A percentile compares a stretch with the other conserved stretches of the same genome.
These are phyloP conservation scores for Hawksworthiomyces lignivorus DNA, from an alignment of 2,329 filamentous ascomycete genomes.

Conservation along the genomic window DNA sequence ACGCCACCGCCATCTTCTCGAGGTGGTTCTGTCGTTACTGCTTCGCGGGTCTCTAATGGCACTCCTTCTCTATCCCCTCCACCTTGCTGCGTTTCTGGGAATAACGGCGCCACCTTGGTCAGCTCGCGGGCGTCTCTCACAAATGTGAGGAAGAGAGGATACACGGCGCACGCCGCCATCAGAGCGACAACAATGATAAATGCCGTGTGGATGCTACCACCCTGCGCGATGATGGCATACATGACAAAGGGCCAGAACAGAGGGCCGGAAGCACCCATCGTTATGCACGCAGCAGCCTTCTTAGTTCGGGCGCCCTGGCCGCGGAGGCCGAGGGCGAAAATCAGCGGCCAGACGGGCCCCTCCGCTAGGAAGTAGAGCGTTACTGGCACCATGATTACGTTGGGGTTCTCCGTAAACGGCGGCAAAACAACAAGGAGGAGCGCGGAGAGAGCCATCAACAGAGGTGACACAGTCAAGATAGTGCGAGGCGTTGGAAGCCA, in stretches of 20 bases:
- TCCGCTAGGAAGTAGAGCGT: constrained; percentile 73
- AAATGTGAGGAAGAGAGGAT: constrained; percentile 41
- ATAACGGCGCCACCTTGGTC: constrained; percentile 13
- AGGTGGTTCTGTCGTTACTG: too few species aligned
- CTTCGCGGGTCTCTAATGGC: too few species aligned
- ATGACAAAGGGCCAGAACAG: constrained; percentile 68
- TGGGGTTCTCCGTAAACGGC: constrained; percentile 31
- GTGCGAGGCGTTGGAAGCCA: constrained; percentile 58
- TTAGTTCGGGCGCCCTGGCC: constrained; percentile 77
- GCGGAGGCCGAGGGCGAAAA: constrained; percentile 71
- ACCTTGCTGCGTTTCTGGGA: too few species aligned
- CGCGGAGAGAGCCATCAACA: constrained; percentile 51
- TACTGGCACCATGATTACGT: constrained; percentile 51
- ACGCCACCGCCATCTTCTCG: too few species aligned
- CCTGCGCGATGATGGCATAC: constrained; percentile 55
- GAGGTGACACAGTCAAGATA: constrained; percentile 56
- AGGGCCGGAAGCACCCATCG: constrained; percentile 66
- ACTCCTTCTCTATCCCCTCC: too few species aligned
- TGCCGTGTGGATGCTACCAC: constrained; percentile 54
- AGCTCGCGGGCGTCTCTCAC: constrained; percentile 36
- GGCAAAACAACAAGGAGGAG: constrained; percentile 42
- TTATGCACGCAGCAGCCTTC: constrained; percentile 67
- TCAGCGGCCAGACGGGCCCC: constrained; percentile 73
- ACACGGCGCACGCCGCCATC: constrained; percentile 37
- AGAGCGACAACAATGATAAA: constrained; percentile 56